Evolutionary conservation across 768 basidiomycete genomes (phyloP), one percentile per base, ranked within the genome.

Genomic region (Trametes villosa): DNA sequence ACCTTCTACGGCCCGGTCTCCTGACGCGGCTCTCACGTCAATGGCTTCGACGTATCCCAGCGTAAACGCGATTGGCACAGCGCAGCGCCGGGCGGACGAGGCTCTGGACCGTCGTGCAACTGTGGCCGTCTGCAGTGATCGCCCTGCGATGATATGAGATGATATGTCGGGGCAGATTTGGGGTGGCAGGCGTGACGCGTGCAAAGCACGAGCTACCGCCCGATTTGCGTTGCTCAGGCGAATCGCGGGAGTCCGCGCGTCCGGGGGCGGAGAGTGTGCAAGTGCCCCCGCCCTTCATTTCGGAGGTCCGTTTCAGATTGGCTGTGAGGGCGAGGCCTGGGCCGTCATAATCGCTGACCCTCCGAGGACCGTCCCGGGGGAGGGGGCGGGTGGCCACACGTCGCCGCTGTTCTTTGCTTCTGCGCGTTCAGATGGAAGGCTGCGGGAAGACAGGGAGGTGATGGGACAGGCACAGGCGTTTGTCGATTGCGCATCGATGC

Each of bases 231-330:
- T 30, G 55, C 36, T 40, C 55, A 22, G 55, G 54, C 54, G 45
- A 55, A 55, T 55, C 54, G 45, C 54, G 45, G 44, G 33, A 46
- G 40, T 18, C 40, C 52, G 52, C 40, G 7, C 27, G 41, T 30
- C 41, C 40, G 52, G 54, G 27, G 33, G 44, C 44, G 54, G 40
- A 55, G 30, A 6, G 42, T 22, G 38, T 41, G 24, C 33, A 12
- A 30, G 41, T 27, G 33, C 38, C 46, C 47, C 33, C 47, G 56
- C 52, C 62, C 62, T 63, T 45, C 62, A 63, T 63, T 59, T 59
- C 33, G 20, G 62, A 59, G 61, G 62, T 59, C 41, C 41, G 62
- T 63, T 59, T 63, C 62, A 58, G 62, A 40, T 45, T 40, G 57
- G 56, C 40, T 58, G 51, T 26, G 9, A 22, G 20, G 38, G n/a